Conservation (phyloP, 306 rosid genomes). For the Sechiopsis laciniata region DNA sequence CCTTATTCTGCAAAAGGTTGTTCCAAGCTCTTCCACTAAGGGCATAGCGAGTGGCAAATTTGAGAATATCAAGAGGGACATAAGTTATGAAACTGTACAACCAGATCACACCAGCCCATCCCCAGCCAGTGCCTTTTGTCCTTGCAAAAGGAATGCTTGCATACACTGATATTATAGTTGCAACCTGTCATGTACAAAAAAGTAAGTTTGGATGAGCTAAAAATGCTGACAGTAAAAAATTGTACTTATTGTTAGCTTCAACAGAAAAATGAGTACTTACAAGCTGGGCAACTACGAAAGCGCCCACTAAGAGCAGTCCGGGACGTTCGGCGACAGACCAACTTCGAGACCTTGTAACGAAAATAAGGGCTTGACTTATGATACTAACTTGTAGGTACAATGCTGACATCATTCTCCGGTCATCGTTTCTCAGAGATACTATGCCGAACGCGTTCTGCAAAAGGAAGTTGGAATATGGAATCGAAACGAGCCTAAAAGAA, state of each 20-base stretch:
- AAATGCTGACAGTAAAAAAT: background rate
- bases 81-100: conserved; percentile 76
- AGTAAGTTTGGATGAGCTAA: background rate
- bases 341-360: conserved; percentile 94
- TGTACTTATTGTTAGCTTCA: background rate
- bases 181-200: conserved; percentile 43
- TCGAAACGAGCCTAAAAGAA: background rate
- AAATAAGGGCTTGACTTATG: conserved; percentile 90
- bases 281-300: conserved; percentile 84
- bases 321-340: conserved; percentile 91
- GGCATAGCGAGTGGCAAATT: conserved; percentile 77
- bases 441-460: conserved; percentile 61
- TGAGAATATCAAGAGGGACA: conserved; percentile 76
- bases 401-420: conserved; percentile 85
- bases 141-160: conserved; percentile 77
- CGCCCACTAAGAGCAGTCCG: conserved; percentile 75
- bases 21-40: conserved; percentile 95
- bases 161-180: conserved; percentile 83
- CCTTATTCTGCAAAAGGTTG: conserved; percentile 96
- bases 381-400: conserved; percentile 97
- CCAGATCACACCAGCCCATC: conserved; percentile 99
- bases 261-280: conserved; percentile 36
- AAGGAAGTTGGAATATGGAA: conserved; percentile 6
- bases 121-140: conserved; percentile 85
- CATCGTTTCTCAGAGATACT: conserved; percentile 25